Evolutionary conservation across 148 eudicot genomes (phyloP), one percentile per base, ranked within the genome.

Genomic region (Polygonum aviculare): DNA sequence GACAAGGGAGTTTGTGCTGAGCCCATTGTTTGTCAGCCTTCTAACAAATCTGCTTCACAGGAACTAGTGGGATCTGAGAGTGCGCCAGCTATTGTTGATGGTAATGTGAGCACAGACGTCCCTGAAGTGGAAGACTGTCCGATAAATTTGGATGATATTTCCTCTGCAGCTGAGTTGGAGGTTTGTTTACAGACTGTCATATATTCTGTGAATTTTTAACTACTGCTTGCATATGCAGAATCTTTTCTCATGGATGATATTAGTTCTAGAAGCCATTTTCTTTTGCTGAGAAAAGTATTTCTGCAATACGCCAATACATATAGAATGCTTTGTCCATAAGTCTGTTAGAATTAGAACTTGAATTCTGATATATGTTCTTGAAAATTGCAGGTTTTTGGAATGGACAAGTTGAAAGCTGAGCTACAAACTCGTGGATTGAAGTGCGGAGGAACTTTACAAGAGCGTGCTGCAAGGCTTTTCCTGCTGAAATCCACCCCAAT

Each of bases 381-480:
- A 47, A 22, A 45, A 21, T 71, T 72, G 8, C 81, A 95, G 99
- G 90, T 79, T 85, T 81, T 95, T 80, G 99, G 99, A 74, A 54
- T 95, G 97, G 97, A 95, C 63, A 87, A 87, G 85, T 75, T 95
- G 74, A 92, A 95, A 78, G 69, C 84, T 16, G 97, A 92, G 91
- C 89, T 95, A 75, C 99, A 92, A 80, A 83, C 78, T 33, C 82
- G 77, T 2, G 99, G 99, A 14, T 76, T 95, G 80, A 95, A 95
- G 80, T 95, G 99, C 78, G 99, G 99, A 69, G 99, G 99, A 70
- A 89, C 99, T 67, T 67, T 95, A 83, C 93, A 89, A 79, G 94
- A 92, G 83, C 97, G 99, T 41, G 99, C 99, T 63, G 90, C 91
- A 22, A 89, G 99, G 87, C 96, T 95, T 73, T 90, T 92, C 77